A percentile compares a stretch with the other conserved stretches of the same genome.
Evolutionary conservation across 805 yeast species (phyloP).

Genomic region (Saccharomyces eubayanus): DNA sequence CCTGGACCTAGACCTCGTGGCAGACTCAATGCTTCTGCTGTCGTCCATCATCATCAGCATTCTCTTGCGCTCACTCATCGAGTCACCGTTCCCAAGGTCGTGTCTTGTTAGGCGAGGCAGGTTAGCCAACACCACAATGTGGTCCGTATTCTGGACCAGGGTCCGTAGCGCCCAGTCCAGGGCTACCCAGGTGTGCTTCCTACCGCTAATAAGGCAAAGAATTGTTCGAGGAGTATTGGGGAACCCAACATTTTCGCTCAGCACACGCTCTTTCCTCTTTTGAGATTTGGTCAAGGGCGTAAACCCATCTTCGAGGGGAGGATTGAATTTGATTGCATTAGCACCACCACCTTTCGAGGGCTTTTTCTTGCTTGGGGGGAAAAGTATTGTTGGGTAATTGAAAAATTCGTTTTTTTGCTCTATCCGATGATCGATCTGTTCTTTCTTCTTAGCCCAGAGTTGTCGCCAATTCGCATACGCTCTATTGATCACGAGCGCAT

Average conservation of each 20-base stretch:
- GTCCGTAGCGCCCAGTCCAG: conserved; percentile 56
- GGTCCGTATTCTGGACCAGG: conserved; percentile 54
- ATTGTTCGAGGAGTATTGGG: conserved; percentile 38
- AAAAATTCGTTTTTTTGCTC: conserved; percentile 9
- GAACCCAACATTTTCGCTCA: conserved; percentile 13
- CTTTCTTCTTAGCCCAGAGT: conserved; percentile 13
- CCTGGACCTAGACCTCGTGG: conserved; percentile 1
- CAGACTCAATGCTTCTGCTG: background rate
- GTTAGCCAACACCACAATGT: conserved; percentile 48
- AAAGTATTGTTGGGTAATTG: conserved; percentile 15
- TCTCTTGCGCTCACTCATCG: conserved; percentile 3
- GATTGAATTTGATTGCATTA: conserved; percentile 1
- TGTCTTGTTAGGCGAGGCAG: conserved; percentile 15
- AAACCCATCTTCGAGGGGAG: conserved; percentile 9
- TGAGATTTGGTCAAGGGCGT: conserved; percentile 15
- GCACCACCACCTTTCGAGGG: conserved; percentile 4
- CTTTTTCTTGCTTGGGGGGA: conserved; percentile 3
- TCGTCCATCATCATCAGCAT: conserved; percentile 1
- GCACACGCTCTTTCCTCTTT: conserved; percentile 11
- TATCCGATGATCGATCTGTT: conserved; percentile 8
- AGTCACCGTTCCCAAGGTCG: background rate
- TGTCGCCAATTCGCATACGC: conserved; percentile 15
- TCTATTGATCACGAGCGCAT: conserved; percentile 22
- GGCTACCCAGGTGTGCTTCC: conserved; percentile 75
- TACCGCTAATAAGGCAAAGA: conserved; percentile 57